These are phyloP conservation scores for Hortaea werneckii DNA, from an alignment of 2,329 filamentous ascomycete genomes.

Conservation along the genomic window DNA sequence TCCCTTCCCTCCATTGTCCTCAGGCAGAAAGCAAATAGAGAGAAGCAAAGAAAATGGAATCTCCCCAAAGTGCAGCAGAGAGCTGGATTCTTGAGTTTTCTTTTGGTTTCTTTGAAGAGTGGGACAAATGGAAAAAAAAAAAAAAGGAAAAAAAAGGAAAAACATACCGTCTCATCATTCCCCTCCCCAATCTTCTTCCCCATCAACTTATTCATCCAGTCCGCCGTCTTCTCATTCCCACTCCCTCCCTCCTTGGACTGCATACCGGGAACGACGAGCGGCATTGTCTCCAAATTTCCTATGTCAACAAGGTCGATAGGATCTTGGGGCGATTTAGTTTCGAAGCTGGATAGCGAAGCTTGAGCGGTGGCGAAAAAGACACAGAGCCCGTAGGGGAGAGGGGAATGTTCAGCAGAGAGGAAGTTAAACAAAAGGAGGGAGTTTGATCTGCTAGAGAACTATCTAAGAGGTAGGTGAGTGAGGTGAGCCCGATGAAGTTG, in stretches of 20 bases:
- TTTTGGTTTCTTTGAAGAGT: too few relatives aligned
- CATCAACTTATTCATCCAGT: slow-evolving; percentile 40
- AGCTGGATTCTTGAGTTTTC: too few relatives aligned
- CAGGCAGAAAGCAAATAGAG: slow-evolving; percentile 41
- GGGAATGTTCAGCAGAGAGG: too few relatives aligned
- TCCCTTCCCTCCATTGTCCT: slow-evolving; percentile 30
- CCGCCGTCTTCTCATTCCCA: slow-evolving; percentile 25
- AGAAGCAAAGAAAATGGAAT: too few relatives aligned
- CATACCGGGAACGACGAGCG: slow-evolving; percentile 41
- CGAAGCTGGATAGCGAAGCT: neutral
- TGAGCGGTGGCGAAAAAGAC: too few relatives aligned
- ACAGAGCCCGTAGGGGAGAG: too few relatives aligned
- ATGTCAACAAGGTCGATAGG: neutral
- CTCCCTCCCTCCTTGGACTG: slow-evolving; percentile 26
- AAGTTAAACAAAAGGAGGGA: too few relatives aligned
- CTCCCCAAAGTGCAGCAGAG: too few relatives aligned
- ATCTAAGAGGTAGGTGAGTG: too few relatives aligned
- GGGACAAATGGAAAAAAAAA: slow-evolving; percentile 32
- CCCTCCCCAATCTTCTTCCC: slow-evolving; percentile 43
- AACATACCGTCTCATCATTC: slow-evolving; percentile 34
- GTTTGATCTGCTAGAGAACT: too few relatives aligned
- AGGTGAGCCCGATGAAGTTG: too few relatives aligned
- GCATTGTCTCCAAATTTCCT: slow-evolving; percentile 30
- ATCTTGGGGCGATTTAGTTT: neutral
- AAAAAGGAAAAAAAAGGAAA: neutral